Conservation (phyloP, 1,284 basidiomycete genomes). For the Bondarzewia mesenterica region DNA sequence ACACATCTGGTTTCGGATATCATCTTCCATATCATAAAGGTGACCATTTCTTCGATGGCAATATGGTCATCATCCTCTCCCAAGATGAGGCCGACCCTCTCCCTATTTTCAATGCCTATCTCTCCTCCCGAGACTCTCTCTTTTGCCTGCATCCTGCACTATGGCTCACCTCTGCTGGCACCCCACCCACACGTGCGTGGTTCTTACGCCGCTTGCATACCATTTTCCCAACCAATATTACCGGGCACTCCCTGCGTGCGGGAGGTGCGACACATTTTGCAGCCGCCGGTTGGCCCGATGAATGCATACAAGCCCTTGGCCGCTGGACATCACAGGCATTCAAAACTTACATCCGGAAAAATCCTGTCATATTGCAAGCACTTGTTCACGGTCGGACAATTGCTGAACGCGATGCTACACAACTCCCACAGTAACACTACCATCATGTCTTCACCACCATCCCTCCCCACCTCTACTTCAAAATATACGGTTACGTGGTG, state of each 20-base stretch:
- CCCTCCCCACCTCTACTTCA: too few relatives aligned
- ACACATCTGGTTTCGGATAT: conserved; percentile 10
- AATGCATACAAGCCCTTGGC: conserved; percentile 26
- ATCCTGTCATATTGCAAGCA: conserved; percentile 20
- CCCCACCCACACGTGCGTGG: conserved; percentile 20
- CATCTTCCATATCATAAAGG: conserved; percentile 24
- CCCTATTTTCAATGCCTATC: conserved; percentile 6
- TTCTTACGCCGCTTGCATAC: conserved; percentile 12
- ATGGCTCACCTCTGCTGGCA: conserved; percentile 14
- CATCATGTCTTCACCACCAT: too few relatives aligned
- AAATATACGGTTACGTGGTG: too few relatives aligned
- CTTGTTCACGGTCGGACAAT: too few relatives aligned
- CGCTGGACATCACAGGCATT: conserved; percentile 29
- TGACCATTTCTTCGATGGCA: conserved; percentile 22
- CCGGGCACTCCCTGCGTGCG: conserved; percentile 28
- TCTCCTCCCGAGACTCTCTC: conserved; percentile 10
- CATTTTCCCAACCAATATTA: conserved; percentile 12
- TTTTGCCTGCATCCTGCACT: conserved; percentile 13
- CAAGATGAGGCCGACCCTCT: conserved; percentile 2
- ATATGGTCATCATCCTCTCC: conserved; percentile 13
- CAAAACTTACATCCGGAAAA: conserved; percentile 26
- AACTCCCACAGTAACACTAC: too few relatives aligned
- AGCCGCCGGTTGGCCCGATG: conserved; percentile 19
- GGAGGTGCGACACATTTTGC: conserved; percentile 30
- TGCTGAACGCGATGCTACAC: too few relatives aligned